Evolutionary conservation across 2,329 filamentous ascomycete species (phyloP).

Genomic region (Calonectria pauciramosa): DNA sequence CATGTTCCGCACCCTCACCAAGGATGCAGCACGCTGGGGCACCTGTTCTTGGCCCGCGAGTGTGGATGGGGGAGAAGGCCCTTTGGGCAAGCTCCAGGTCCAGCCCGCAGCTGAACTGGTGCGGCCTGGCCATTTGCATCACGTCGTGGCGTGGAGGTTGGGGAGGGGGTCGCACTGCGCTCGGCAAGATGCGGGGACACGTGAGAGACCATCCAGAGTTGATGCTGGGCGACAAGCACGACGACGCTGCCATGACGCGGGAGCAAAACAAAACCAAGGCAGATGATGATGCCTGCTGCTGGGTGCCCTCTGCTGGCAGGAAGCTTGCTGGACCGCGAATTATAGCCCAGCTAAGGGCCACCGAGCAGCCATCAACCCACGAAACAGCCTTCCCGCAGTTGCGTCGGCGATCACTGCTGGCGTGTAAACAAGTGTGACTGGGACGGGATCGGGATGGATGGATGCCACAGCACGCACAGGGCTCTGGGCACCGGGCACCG

Average conservation of each 20-base stretch:
- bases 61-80: constrained; percentile 14
- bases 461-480: constrained; percentile 8
- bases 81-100: constrained; percentile 40
- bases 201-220: constrained; percentile 41
- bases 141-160: constrained; percentile 45
- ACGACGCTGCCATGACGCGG: constrained; percentile 43
- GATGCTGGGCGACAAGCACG: constrained; percentile 38
- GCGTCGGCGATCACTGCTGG: constrained; percentile 16
- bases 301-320: background rate
- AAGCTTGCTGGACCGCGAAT: background rate
- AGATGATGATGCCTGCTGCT: constrained; percentile 20
- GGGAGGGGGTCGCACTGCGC: constrained; percentile 26
- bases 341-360: background rate
- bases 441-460: constrained; percentile 25
- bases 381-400: constrained; percentile 19
- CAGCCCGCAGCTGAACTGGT: constrained; percentile 32
- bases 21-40: constrained; percentile 29
- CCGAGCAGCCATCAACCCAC: constrained; percentile 2
- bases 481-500: background rate
- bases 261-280: constrained; percentile 18
- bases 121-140: constrained; percentile 40
- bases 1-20: constrained; percentile 19
- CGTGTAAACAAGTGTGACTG: constrained; percentile 18
- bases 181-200: constrained; percentile 46
- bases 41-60: constrained; percentile 6